Percentiles rank a stretch among this genome's conserved stretches.
Conservation (phyloP, 2,329 filamentous ascomycete species). For the Fusarium paranaense region DNA sequence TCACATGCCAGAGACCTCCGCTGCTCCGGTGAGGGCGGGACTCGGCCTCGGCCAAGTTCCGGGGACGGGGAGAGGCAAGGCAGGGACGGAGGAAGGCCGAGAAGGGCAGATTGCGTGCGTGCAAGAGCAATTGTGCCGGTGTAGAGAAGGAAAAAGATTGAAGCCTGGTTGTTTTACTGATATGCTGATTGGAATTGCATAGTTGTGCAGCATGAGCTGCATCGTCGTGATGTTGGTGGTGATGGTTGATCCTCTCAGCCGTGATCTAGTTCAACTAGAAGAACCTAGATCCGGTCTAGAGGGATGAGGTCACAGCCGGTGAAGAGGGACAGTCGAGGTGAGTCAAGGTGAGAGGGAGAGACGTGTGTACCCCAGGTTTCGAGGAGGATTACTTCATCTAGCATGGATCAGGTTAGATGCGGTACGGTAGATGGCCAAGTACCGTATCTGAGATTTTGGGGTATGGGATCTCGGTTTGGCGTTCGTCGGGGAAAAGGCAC, state of each 20-base stretch:
- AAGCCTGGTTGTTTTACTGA: not conserved
- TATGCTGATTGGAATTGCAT: not conserved
- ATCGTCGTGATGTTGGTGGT: not conserved
- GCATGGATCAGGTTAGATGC: slow-evolving; percentile 9
- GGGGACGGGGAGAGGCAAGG: slow-evolving; percentile 30
- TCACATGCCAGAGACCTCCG: slow-evolving; percentile 49
- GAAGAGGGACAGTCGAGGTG: slow-evolving; percentile 10
- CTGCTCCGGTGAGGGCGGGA: slow-evolving; percentile 42
- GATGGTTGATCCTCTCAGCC: not conserved
- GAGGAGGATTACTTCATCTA: not conserved
- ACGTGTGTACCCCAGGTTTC: slow-evolving; percentile 24
- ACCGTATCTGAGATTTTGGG: slow-evolving; percentile 3
- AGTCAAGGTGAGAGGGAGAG: slow-evolving; percentile 14
- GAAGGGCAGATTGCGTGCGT: slow-evolving; percentile 13
- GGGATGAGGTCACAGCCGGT: slow-evolving; percentile 3
- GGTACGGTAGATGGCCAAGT: not conserved
- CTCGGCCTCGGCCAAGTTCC: slow-evolving; percentile 47
- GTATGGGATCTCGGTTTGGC: not conserved
- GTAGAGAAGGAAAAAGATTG: not conserved
- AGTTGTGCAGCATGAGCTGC: not conserved
- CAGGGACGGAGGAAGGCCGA: slow-evolving; percentile 41
- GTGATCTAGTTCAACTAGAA: not conserved
- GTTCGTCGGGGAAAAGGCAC: not conserved
- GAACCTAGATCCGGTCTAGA: slow-evolving; percentile 1
- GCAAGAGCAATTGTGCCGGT: not conserved